Conservation (phyloP, 768 basidiomycete species). For the Antrodiella citrinella region DNA sequence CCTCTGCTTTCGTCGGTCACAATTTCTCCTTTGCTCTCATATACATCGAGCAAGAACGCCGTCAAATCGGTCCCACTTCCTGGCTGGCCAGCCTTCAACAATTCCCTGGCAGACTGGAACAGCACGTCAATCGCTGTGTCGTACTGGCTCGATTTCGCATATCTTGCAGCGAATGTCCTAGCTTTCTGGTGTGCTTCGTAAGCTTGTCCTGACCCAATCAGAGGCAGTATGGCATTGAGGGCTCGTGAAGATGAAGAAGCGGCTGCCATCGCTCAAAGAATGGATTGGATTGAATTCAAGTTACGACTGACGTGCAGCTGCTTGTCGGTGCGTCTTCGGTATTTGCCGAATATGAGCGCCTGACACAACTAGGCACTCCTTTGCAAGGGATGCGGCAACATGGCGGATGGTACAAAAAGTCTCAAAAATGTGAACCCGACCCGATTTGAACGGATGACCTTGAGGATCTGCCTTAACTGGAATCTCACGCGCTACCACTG, state of each 20-base stretch:
- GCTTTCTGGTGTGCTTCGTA: constrained; percentile 98
- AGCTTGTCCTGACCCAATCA: constrained; percentile 59
- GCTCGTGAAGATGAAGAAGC: constrained; percentile 49
- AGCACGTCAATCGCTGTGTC: constrained; percentile 88
- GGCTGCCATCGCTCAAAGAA: constrained; percentile 16
- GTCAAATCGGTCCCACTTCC: constrained; percentile 89
- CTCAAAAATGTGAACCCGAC: constrained; percentile 3
- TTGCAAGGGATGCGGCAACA: not conserved
- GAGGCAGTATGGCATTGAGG: constrained; percentile 66
- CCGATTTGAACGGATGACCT: constrained; percentile 7
- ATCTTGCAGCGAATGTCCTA: constrained; percentile 87
- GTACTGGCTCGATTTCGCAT: constrained; percentile 71
- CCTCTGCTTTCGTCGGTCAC: constrained; percentile 79
- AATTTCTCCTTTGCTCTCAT: constrained; percentile 61
- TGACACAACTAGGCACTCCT: no score
- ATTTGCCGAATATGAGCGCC: no score
- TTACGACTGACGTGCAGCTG: no score
- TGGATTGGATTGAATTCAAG: no score
- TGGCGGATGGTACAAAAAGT: not conserved
- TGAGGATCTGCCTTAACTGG: constrained; percentile 2
- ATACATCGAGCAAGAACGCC: constrained; percentile 74
- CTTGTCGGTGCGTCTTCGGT: no score
- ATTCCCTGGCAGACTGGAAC: constrained; percentile 81
- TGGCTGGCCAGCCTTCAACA: constrained; percentile 80
- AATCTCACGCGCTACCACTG: constrained; percentile 9